Evolutionary conservation across 371 early-diverging fungal genomes (phyloP).

Genomic region (Mortierella sp.): DNA sequence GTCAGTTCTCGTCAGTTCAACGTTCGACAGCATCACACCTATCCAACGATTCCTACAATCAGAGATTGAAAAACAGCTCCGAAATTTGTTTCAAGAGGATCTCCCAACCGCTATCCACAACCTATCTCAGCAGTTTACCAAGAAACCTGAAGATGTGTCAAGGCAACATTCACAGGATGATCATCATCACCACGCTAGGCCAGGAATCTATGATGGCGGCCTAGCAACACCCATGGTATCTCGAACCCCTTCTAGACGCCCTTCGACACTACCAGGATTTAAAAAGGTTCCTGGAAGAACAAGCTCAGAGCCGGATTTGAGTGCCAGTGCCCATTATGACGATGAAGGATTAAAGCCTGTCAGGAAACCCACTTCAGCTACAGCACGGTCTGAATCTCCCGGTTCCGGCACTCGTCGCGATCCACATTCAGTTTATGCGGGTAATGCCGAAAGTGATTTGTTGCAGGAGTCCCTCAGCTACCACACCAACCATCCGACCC

Average conservation of each 20-base stretch:
- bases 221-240: slow-evolving; percentile 52
- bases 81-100: slow-evolving; percentile 93
- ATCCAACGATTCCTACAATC: slow-evolving; percentile 90
- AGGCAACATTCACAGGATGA: slow-evolving; percentile 44
- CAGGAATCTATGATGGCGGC: slow-evolving; percentile 45
- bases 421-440: slow-evolving; percentile 41
- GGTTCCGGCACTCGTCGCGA: slow-evolving; percentile 27
- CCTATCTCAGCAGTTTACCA: slow-evolving; percentile 73
- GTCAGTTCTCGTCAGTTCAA: slow-evolving; percentile 90
- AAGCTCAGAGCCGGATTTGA: slow-evolving; percentile 50
- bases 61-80: slow-evolving; percentile 91
- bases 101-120: slow-evolving; percentile 94
- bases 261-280: slow-evolving; percentile 31
- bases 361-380: slow-evolving; percentile 54
- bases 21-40: slow-evolving; percentile 91
- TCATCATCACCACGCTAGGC: slow-evolving; percentile 15
- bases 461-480: slow-evolving; percentile 41
- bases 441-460: slow-evolving; percentile 30
- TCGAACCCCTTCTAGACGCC: slow-evolving; percentile 44
- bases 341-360: slow-evolving; percentile 30
- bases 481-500: slow-evolving; percentile 15
- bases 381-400: slow-evolving; percentile 53
- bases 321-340: slow-evolving; percentile 48
- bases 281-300: slow-evolving; percentile 39
- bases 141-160: slow-evolving; percentile 35